Base-by-base conservation (phyloP, 2,329 filamentous ascomycete genomes). In the Fonsecaea pugnacius region DNA sequence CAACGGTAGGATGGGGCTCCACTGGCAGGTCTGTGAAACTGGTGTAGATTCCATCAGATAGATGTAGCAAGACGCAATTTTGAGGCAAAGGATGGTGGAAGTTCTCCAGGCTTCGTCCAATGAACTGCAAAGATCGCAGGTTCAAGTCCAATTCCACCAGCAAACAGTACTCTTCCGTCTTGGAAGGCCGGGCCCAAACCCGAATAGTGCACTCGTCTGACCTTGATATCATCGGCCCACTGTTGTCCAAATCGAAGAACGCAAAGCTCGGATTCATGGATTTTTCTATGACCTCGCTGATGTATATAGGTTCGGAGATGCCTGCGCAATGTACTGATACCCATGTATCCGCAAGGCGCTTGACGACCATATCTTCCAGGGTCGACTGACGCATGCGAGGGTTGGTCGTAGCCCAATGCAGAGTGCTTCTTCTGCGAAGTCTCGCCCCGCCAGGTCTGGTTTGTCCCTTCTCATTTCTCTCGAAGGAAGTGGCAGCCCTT, bases 191-290 rank as follows among this genome's bases (percentile, higher is more conserved):
- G 4, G 88, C 86, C 92, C 92, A 98, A 32, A 97, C 75, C 69
- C 87, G 89, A 48, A 96, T 78, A 0, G 82, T 87, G 24, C 96
- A 73, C 16, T 80, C 79, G 57, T 90, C 85, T 3, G 84, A 79
- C 62, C 92, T 85, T 8, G 90, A 89, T 24, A 92, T 82, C 2
- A 78, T 74, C 0, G 90, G 84, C 0, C 85, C 86, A 67, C 84
- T 87, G 5, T 82, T 78, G 27, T 84, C 84, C 5, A 96, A 83
- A 67, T 96, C 89, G 74, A 97, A 96, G 74, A 91, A 89, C 50
- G 87, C 87, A 75, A 96, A 98, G 71, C 90, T 92, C 68, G 95
- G 95, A 75, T 97, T 97, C 78, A 92, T 92, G n/a, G 91, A 88
- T 72, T 87, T 87, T 70, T 90, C 85, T 32, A 88, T 85, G 24